Percentiles rank a stretch among this genome's conserved stretches.
phyloP scores from a whole-genome alignment of 2,329 filamentous ascomycete genomes.

The Aureobasidium sp. region DNA sequence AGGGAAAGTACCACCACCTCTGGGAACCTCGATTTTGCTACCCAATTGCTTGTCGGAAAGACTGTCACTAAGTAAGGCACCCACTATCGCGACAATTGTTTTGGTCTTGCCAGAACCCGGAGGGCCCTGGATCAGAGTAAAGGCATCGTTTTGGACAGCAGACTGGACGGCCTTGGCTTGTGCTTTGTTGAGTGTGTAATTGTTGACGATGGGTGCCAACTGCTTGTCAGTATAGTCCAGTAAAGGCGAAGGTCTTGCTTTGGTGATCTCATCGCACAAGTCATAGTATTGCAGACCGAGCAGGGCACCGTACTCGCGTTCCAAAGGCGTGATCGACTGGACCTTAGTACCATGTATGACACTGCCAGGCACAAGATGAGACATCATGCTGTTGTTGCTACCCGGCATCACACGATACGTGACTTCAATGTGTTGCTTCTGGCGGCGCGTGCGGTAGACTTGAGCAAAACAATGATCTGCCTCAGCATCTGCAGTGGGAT shows the following conservation, averaged over 20 bases:
- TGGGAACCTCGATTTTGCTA: conserved; percentile 30
- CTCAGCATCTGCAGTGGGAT: conserved; percentile 56
- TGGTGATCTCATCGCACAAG: conserved; percentile 82
- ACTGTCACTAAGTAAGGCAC: conserved; percentile 63
- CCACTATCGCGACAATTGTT: conserved; percentile 93
- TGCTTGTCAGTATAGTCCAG: conserved; percentile 70
- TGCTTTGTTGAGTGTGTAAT: conserved; percentile 77
- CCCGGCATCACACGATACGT: conserved; percentile 70
- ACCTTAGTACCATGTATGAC: conserved; percentile 72
- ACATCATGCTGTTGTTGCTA: conserved; percentile 17
- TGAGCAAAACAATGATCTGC: conserved; percentile 79
- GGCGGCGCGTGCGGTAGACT: conserved; percentile 69
- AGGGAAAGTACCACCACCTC: conserved; percentile 17
- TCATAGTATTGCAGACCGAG: conserved; percentile 93
- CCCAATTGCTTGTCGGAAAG: conserved; percentile 34
- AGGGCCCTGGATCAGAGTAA: conserved; percentile 90
- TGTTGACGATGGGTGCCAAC: conserved; percentile 59
- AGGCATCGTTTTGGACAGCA: conserved; percentile 90
- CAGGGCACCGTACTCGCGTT: conserved; percentile 88
- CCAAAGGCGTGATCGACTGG: conserved; percentile 86
- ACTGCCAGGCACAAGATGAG: conserved; percentile 55
- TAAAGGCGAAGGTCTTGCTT: conserved; percentile 82
- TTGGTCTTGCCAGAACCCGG: conserved; percentile 98
- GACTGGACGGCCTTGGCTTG: conserved; percentile 89
- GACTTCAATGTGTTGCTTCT: conserved; percentile 73